Evolutionary conservation across 768 basidiomycete genomes (phyloP), one percentile per base, ranked within the genome.

Genomic region (Phaeotremella fagi): DNA sequence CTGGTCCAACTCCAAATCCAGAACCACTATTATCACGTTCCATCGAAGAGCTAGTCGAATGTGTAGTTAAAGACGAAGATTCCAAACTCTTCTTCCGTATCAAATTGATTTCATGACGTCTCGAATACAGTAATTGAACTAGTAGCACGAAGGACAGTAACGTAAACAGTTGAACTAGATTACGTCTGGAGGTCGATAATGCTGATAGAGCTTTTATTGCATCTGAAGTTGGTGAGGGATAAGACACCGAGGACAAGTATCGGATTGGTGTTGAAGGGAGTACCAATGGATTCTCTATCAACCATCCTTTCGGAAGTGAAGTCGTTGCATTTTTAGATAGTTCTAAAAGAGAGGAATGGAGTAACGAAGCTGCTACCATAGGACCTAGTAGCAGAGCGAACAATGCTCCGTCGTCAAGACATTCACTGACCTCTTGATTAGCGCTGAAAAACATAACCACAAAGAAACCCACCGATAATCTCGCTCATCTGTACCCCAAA

Each of bases 381-480:
- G 91, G 89, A 12, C 85, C 86, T 27, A 91, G 79, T n/a, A 90
- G 79, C 12, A 94, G 76, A 2, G 86, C 90, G 37, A 86, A 90
- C 53, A 88, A 75, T 22, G 85, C 82, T 14, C 92, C 92, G 71
- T 95, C 90, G 68, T 94, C 91, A 12, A 80, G 75, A 43, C 85
- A 86, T 51, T 87, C 82, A 68, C 90, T 90, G 45, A 15, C 41
- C 35, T 46, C 46, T 9, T 33, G 31, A 42, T 48, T 23, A 42
- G 50, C 46, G 27, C 9, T n/a, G 4, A 4, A n/a, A n/a, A n/a
- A 7, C 28, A 36, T 42, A n/a, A 14, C 9, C 11, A 11, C 7
- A 14, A 9, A 24, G 9, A 22, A 12, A 53, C 69, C 33, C 28
- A 71, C 69, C 69, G 59, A 56, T 60, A 75, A 50, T 76, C 68